Conservation (phyloP, 2,329 filamentous ascomycete genomes). For the Pseudogymnoascus sp. region DNA sequence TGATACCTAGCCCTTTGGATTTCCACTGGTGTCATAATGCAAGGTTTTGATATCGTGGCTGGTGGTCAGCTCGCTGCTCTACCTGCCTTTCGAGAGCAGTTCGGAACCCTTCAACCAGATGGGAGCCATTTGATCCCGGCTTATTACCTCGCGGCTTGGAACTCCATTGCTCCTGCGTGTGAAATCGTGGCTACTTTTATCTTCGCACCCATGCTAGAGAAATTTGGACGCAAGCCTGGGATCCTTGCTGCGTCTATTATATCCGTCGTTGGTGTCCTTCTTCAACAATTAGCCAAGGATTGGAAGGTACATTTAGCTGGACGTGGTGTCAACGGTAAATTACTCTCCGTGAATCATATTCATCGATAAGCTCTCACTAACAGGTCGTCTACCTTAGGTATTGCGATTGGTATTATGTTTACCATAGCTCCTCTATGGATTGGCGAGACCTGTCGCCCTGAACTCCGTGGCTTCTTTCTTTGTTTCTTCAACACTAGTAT, state of each 20-base stretch:
- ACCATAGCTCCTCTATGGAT: constrained; percentile 33
- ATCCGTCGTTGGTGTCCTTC: constrained; percentile 24
- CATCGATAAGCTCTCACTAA: not conserved
- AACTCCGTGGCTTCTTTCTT: constrained; percentile 32
- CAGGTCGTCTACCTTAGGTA: constrained; percentile 11
- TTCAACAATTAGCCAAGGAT: constrained; percentile 25
- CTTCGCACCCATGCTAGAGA: constrained; percentile 26
- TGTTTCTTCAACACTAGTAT: constrained; percentile 33
- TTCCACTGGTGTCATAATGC: constrained; percentile 27
- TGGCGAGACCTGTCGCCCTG: constrained; percentile 30
- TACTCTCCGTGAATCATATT: not conserved
- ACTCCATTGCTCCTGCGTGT: constrained; percentile 24
- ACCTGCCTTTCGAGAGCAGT: constrained; percentile 12
- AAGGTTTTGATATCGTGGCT: constrained; percentile 17
- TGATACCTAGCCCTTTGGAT: constrained; percentile 21
- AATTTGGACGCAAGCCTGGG: constrained; percentile 26
- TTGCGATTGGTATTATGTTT: constrained; percentile 31
- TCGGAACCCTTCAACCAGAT: constrained; percentile 21
- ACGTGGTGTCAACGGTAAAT: constrained; percentile 21
- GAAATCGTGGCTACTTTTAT: constrained; percentile 24
- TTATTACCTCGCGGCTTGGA: constrained; percentile 26
- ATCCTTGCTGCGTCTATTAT: constrained; percentile 23
- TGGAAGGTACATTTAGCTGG: constrained; percentile 26
- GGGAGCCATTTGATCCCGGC: constrained; percentile 26
- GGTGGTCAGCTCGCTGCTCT: constrained; percentile 26